Base-by-base conservation (phyloP, 1,284 basidiomycete species). In the Leccinum pachyderme region DNA sequence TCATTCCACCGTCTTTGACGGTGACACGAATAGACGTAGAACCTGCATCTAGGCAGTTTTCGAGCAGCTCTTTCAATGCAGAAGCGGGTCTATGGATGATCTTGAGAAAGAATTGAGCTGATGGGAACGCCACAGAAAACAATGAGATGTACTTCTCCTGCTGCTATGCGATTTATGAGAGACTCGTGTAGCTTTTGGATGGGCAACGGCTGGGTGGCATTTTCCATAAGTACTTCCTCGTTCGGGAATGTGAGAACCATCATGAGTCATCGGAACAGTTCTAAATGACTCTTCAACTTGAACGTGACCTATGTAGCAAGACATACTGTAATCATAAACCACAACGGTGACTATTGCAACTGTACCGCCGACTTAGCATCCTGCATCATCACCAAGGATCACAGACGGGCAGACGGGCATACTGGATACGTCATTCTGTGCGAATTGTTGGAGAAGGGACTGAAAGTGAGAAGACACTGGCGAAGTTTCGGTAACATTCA, bases 21-120 rank as follows among this genome's bases (percentile, higher is more conserved):
- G 87, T 91, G 52, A 99, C 78, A 47, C 88, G 87, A 65, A 99
- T 94, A 0, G 86, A 85, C 0, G 91, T 96, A 28, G 95, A 79
- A 2, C 92, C 90, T 0, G 97, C 97, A 74, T 99, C 97, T 31
- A 99, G 80, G 24, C 89, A 84, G 66, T 99, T 99, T 74, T 99
- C 97, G 24, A 99, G 77, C 1, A 99, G 80, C 73, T 99, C 97
- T 72, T 99, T 99, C 58, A 99, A 80, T 1, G 97, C 97, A 61
- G 96, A 98, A 8, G 93, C 85, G 0, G 97, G 97, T 31, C 97
- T 78, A 58, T 98, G 96, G 59, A 99, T 98, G 67, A 99, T 95
- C 94, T 97, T 64, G 7, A n/a, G 15, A 5, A 24, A 24, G 44
- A n/a, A 28, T 45, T 69, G 43, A 68, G 59, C 29, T 1, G 15